Conservation (phyloP, 1,139 yeast genomes). For the Taiozyma onychis region DNA sequence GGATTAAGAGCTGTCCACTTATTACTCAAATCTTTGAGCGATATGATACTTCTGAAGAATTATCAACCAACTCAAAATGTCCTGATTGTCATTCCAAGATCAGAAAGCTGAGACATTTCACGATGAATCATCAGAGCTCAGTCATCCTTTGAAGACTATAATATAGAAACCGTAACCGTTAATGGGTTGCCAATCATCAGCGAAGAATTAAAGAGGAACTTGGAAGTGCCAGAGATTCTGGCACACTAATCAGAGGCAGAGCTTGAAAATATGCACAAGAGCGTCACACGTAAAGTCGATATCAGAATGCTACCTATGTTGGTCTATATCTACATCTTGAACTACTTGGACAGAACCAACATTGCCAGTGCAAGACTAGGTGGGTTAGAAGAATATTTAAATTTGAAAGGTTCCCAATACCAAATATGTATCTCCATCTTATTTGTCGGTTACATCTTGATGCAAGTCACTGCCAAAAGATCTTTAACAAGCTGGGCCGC, state of each 20-base stretch:
- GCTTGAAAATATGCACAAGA: neutral
- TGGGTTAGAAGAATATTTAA: conserved; percentile 49
- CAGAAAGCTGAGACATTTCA: neutral
- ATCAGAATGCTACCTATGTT: conserved; percentile 50
- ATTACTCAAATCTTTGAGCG: neutral
- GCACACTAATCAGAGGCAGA: conserved; percentile 1
- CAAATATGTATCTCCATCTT: conserved; percentile 52
- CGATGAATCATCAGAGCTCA: neutral
- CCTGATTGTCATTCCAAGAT: neutral
- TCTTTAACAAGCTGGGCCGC: conserved; percentile 41
- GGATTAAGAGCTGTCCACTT: neutral
- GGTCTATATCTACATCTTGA: conserved; percentile 50
- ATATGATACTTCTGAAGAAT: neutral
- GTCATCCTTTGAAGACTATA: neutral
- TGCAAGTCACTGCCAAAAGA: conserved; percentile 54
- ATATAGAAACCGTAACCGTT: conserved; percentile 2
- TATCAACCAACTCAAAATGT: neutral
- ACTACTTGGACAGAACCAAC: conserved; percentile 55
- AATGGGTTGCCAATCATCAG: conserved; percentile 1
- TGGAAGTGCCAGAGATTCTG: conserved; percentile 3
- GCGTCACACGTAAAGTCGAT: conserved; percentile 36
- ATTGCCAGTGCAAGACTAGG: conserved; percentile 58
- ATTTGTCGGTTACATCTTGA: conserved; percentile 55
- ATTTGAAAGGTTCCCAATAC: conserved; percentile 44
- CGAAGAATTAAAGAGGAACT: conserved; percentile 2